Conservation (phyloP, 768 basidiomycete genomes). For the Tremella mesenterica region DNA sequence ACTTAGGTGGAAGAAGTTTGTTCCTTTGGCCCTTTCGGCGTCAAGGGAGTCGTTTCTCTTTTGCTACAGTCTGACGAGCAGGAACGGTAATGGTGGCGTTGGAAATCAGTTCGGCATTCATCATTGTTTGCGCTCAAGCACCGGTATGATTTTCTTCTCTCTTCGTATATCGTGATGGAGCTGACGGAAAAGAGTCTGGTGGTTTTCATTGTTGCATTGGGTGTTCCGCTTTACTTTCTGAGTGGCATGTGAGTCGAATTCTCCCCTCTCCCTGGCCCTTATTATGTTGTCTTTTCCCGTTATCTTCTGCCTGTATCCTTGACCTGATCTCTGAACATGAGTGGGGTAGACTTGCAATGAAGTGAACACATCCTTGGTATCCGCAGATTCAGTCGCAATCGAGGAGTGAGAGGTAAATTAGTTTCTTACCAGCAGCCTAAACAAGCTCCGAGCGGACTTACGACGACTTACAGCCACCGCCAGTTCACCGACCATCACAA, state of each 20-base stretch:
- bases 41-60: too few relatives aligned
- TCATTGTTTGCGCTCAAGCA: conserved; percentile 12
- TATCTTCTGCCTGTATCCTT: too few relatives aligned
- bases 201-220: background rate
- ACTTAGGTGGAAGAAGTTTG: too few relatives aligned
- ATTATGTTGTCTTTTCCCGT: too few relatives aligned
- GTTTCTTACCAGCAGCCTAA: conserved; percentile 11
- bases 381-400: too few relatives aligned
- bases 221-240: background rate
- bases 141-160: conserved; percentile 8
- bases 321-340: too few relatives aligned
- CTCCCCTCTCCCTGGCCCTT: background rate
- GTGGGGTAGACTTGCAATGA: too few relatives aligned
- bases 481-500: conserved; percentile 23
- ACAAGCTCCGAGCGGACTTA: conserved; percentile 32
- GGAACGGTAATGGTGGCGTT: conserved; percentile 9
- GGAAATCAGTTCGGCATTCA: conserved; percentile 3
- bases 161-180: background rate
- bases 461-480: conserved; percentile 21
- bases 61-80: background rate
- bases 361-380: conserved; percentile 11
- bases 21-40: too few relatives aligned
- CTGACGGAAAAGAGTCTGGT: background rate
- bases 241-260: background rate
- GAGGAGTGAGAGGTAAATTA: background rate